Base-by-base conservation (phyloP, 495 filamentous ascomycete species). In the Aspergillus avenaceus region DNA sequence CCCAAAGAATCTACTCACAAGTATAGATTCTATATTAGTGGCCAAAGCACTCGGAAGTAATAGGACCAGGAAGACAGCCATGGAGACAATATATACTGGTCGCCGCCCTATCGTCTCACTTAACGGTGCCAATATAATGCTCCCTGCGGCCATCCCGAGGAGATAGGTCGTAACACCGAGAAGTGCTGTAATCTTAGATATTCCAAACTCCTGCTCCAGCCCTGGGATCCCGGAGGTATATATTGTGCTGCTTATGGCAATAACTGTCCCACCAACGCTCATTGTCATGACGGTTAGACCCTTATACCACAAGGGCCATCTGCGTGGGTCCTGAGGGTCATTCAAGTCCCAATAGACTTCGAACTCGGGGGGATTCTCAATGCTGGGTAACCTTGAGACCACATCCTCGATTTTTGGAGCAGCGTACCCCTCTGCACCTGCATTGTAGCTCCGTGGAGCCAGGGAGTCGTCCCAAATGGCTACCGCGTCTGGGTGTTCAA, bases 121-220 rank as follows among this genome's bases (percentile, higher is more conserved):
- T 50, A 90, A 61, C 0, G 87, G 86, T 27, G 88, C 89, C 13
- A 89, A 69, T 4, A 91, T 54, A 29, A 93, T 59, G 29, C 77
- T 80, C 0, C 89, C 89, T 3, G 72, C 58, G 0, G 84, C 89
- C 36, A 91, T 70, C 0, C 89, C 68, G 2, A 71, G 18, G 12
- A 71, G 57, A 51, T 91, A 93, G 5, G 81, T 86, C 1, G 87
- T 91, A 31, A 92, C 71, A 1, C 89, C 89, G 2, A 92, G 68
- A 1, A 87, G 85, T 4, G 76, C 79, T 19, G 85, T 53, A 0
- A 81, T 73, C 42, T 79, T 70, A 11, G 68, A 77, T 23, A 84
- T 73, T 43, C 74, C 58, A 59, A 88, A 92, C 36, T 86, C 79
- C 18, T 74, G 63, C 19, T 59, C 14, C 14, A 59, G 4, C 0